Base-by-base conservation (phyloP, 2,329 filamentous ascomycete species). In the Elsinoe arachidis region DNA sequence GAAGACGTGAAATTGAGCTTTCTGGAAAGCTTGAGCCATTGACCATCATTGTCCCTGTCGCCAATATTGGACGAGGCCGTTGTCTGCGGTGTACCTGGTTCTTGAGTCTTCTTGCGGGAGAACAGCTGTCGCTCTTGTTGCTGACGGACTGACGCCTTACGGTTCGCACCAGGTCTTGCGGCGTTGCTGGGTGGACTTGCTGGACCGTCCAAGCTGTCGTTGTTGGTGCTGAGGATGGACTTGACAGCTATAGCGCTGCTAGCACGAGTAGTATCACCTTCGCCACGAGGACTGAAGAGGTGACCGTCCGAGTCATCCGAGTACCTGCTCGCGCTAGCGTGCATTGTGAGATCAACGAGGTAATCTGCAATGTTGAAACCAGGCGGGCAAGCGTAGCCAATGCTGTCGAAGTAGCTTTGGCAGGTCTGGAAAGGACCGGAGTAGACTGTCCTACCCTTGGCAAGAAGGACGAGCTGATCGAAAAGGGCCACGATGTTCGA, bases 301-400 rank as follows among this genome's bases (percentile, higher is more conserved):
- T 58, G 59, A 17, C 77, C 80, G 44, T 80, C 74, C 55, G 79
- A 78, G 5, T 56, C 54, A 19, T 56, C 54, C 12, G 54, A 43
- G 33, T 56, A 56, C 19, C 41, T 23, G 33, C 54, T 56, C 21
- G 47, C 19, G 59, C 88, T 83, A 21, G 90, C 91, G 69, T 99
- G 93, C 92, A 99, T 97, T 0, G 93, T 97, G 39, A 99, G 79
- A 69, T 99, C 93, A 30, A 99, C 91, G 4, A 99, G 81, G 68
- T 96, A 99, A 70, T 99, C 93, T 3, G 93, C 93, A 71, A 99
- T 97, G 67, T 99, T 99, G 80, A 97, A 99, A 1, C 95, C 95
- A 21, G 91, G 87, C 10, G 93, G 93, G 67, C 95, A 99, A 51
- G 87, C 78, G 70, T 96, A 99, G 43, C 93, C 95, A 60, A 96